phyloP scores from a whole-genome alignment of 1,139 yeast genomes.

The Pichia sp. region DNA sequence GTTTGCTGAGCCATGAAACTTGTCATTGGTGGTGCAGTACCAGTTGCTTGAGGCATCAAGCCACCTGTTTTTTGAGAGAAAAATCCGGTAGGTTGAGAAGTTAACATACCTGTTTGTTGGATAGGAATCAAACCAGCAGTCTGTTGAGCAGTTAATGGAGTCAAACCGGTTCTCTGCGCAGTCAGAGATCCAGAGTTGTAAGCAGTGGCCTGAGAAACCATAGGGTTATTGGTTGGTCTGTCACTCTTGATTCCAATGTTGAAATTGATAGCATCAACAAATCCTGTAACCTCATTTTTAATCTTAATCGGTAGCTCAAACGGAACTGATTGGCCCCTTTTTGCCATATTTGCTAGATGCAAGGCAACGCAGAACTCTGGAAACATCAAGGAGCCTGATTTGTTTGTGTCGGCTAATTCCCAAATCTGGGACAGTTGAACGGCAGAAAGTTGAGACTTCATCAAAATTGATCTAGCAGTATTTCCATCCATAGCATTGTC shows the following conservation, averaged over 20 bases:
- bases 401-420: constrained; percentile 84
- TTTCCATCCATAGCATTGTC: constrained; percentile 76
- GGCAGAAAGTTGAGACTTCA: constrained; percentile 77
- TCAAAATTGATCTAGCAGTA: constrained; percentile 70
- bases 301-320: constrained; percentile 65
- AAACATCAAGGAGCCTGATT: constrained; percentile 77
- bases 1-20: constrained; percentile 31
- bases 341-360: constrained; percentile 75
- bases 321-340: constrained; percentile 78
- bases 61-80: constrained; percentile 32
- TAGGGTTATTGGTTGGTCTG: constrained; percentile 34
- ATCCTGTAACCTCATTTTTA: constrained; percentile 77
- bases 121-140: constrained; percentile 41
- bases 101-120: constrained; percentile 37
- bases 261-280: constrained; percentile 85
- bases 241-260: constrained; percentile 45
- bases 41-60: constrained; percentile 27
- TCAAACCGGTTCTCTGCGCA: constrained; percentile 32
- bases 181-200: constrained; percentile 30
- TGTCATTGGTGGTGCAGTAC: constrained; percentile 24
- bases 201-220: constrained; percentile 28
- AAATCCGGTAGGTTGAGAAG: constrained; percentile 36
- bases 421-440: constrained; percentile 81
- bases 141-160: constrained; percentile 31
- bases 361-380: constrained; percentile 95